Conservation (phyloP, 306 rosid species). For the Trichosanthes cucumerina region DNA sequence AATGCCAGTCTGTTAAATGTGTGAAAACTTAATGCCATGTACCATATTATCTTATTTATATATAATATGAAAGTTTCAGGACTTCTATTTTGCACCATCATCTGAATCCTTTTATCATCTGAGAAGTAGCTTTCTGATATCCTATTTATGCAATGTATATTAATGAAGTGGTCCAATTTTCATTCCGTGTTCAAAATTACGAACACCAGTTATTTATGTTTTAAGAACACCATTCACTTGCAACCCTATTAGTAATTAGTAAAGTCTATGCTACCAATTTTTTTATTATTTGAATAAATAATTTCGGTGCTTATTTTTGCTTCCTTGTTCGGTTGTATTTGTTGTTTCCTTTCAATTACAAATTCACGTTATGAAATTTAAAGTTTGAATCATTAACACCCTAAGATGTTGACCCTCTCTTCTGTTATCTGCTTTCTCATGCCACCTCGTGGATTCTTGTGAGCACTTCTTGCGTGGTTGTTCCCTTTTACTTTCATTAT, state of each 20-base stretch:
- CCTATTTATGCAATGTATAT: background rate
- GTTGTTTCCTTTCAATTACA: background rate
- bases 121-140: background rate
- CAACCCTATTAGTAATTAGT: background rate
- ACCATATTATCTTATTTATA: background rate
- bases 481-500: background rate
- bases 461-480: background rate
- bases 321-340: background rate
- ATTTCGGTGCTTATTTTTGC: background rate
- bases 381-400: background rate
- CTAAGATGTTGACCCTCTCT: background rate
- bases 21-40: background rate
- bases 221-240: background rate
- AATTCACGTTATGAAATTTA: background rate
- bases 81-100: background rate
- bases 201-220: background rate
- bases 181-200: background rate
- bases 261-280: too few relatives aligned
- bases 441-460: background rate
- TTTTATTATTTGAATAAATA: background rate
- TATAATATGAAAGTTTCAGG: background rate
- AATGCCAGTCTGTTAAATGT: background rate
- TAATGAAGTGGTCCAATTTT: background rate
- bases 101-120: background rate
- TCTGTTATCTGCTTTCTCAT: background rate